Conservation (phyloP, 495 filamentous ascomycete species). For the Patellaria atrata region DNA sequence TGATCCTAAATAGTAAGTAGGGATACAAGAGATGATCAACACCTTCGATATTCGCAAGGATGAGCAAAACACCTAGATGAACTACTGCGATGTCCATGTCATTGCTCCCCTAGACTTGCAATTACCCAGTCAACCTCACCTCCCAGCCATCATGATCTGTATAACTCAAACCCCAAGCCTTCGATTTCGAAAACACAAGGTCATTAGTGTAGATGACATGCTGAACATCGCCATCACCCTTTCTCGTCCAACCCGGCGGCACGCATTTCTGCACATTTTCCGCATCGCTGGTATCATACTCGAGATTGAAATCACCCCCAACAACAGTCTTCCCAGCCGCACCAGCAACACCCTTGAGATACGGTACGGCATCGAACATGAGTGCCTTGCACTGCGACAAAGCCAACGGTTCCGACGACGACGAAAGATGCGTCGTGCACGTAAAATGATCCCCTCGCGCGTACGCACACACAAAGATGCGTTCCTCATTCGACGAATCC, state of each 20-base stretch:
- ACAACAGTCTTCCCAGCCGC: slow-evolving; percentile 6
- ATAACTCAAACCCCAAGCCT: slow-evolving; percentile 5
- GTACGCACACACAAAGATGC: slow-evolving; percentile 7
- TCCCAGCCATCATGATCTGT: slow-evolving; percentile 10
- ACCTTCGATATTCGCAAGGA: too few species aligned
- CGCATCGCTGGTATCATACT: slow-evolving; percentile 2
- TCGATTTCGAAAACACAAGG: slow-evolving; percentile 5
- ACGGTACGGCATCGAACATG: slow-evolving; percentile 8
- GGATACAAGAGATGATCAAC: too few species aligned
- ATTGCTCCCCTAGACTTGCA: too few species aligned
- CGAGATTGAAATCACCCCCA: slow-evolving; percentile 8
- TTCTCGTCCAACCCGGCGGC: slow-evolving; percentile 4
- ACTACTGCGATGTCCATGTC: too few species aligned
- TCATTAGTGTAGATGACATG: slow-evolving; percentile 6
- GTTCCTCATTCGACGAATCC: slow-evolving; percentile 4
- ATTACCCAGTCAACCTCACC: slow-evolving; percentile 5
- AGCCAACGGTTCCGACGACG: background rate
- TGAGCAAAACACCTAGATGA: too few species aligned
- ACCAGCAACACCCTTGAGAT: slow-evolving; percentile 1
- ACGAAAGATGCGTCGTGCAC: slow-evolving; percentile 5
- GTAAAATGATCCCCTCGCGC: slow-evolving; percentile 7
- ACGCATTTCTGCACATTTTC: slow-evolving; percentile 8
- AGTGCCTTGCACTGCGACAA: slow-evolving; percentile 9
- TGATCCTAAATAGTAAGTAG: too few species aligned
- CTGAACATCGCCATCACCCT: slow-evolving; percentile 8